A percentile compares a stretch with the other conserved stretches of the same genome.
phyloP scores from a whole-genome alignment of 2,329 filamentous ascomycete species.

The Exserohilum rostratum region DNA sequence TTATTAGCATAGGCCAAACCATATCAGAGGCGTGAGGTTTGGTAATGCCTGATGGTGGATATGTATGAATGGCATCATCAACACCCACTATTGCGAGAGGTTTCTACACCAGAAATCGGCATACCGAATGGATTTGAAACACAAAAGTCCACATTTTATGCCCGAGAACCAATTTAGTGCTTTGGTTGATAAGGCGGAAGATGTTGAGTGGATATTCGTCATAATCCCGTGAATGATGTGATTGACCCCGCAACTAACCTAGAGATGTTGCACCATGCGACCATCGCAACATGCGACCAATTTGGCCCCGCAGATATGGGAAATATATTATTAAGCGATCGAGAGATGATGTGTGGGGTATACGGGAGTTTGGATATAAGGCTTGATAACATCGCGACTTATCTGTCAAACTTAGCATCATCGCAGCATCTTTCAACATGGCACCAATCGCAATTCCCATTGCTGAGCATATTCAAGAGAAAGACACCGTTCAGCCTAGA shows the following conservation, averaged over 20 bases:
- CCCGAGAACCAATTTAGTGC: background rate
- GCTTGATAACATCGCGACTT: background rate
- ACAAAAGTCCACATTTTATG: background rate
- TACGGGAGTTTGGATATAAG: constrained; percentile 21
- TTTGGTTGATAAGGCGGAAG: constrained; percentile 28
- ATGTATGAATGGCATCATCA: constrained; percentile 30
- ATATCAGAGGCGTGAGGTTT: background rate
- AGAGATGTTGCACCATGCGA: constrained; percentile 4
- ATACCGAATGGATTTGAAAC: background rate
- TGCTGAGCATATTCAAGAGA: constrained; percentile 56
- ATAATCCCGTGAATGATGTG: constrained; percentile 43
- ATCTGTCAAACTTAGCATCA: background rate
- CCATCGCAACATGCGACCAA: constrained; percentile 9
- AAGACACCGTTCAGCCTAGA: constrained; percentile 65
- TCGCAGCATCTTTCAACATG: constrained; percentile 48
- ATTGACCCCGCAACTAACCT: constrained; percentile 45
- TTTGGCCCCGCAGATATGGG: background rate
- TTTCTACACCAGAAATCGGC: background rate
- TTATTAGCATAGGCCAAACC: constrained; percentile 12
- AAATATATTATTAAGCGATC: constrained; percentile 22
- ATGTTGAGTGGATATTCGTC: constrained; percentile 36
- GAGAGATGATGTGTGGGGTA: constrained; percentile 9
- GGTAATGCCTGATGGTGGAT: constrained; percentile 22
- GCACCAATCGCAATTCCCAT: constrained; percentile 63
- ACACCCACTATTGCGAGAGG: background rate